Percentiles rank a stretch among this genome's conserved stretches.
Conservation (phyloP, 139 green algal species). For the Nannochloris sp. region DNA sequence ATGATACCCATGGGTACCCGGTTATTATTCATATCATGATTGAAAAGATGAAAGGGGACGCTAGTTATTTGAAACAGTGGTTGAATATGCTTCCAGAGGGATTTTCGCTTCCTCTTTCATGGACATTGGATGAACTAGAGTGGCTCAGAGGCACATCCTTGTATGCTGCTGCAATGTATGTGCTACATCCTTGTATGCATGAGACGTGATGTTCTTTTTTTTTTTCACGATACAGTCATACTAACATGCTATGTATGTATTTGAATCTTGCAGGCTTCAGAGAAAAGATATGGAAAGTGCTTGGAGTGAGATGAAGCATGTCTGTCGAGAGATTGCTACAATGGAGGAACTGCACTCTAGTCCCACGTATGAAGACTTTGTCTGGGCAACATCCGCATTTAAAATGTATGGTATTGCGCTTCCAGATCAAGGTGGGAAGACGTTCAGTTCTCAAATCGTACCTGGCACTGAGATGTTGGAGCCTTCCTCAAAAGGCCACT, state of each 20-base stretch:
- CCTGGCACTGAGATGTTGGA: neutral
- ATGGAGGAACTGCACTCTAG: constrained; percentile 6
- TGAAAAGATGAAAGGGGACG: constrained; percentile 23
- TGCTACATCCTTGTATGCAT: neutral
- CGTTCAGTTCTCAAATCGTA: neutral
- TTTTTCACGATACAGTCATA: too few species aligned
- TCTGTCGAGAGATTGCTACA: constrained; percentile 14
- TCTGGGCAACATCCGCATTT: constrained; percentile 56
- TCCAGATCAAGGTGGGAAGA: neutral
- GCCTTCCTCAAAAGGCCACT: neutral
- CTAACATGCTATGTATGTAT: neutral
- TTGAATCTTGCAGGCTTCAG: constrained; percentile 6
- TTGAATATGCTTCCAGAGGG: constrained; percentile 28
- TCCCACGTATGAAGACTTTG: constrained; percentile 50
- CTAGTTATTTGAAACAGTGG: constrained; percentile 18
- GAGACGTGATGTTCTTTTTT: too few species aligned
- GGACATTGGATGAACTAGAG: constrained; percentile 34
- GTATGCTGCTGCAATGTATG: constrained; percentile 32
- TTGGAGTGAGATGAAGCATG: constrained; percentile 28
- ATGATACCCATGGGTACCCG: constrained; percentile 26
- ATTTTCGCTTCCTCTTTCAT: constrained; percentile 40
- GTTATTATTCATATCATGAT: constrained; percentile 56
- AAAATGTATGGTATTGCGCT: constrained; percentile 19
- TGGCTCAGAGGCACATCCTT: constrained; percentile 65
- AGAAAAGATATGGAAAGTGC: constrained; percentile 13